Percentiles rank a stretch among this genome's conserved stretches.
Evolutionary conservation across 805 yeast species (phyloP).

Genomic region (Grigorovia jiainica): DNA sequence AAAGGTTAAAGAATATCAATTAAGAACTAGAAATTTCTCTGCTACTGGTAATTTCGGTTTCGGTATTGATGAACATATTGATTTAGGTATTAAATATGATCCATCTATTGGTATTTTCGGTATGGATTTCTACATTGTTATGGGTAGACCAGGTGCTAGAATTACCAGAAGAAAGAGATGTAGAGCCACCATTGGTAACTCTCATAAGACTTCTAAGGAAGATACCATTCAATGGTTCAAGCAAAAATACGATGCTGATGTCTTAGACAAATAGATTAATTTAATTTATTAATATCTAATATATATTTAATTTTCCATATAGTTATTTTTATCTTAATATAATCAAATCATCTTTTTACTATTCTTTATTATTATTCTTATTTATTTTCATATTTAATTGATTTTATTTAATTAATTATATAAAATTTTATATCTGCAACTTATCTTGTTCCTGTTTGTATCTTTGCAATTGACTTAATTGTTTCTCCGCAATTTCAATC

Average conservation of each 20-base stretch:
- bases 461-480: neutral
- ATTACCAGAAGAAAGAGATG: conserved; percentile 98
- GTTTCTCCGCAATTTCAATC: neutral
- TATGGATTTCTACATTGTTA: conserved; percentile 99
- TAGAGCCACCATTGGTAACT: conserved; percentile 78
- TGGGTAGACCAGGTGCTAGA: conserved; percentile 99
- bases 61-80: conserved; percentile 99
- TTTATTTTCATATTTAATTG: too few relatives aligned
- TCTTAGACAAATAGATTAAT: conserved; percentile 58
- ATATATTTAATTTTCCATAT: conserved; percentile 2
- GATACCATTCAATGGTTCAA: conserved; percentile 98
- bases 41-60: conserved; percentile 99
- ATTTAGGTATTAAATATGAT: conserved; percentile 99
- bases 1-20: conserved; percentile 99
- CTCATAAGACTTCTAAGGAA: conserved; percentile 85
- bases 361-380: neutral
- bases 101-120: conserved; percentile 99
- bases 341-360: neutral
- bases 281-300: neutral
- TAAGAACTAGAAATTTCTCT: conserved; percentile 89
- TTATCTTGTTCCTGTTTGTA: too few relatives aligned
- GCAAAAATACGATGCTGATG: conserved; percentile 99
- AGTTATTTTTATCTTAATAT: conserved; percentile 1
- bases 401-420: too few relatives aligned
- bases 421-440: too few relatives aligned